Base-by-base conservation (phyloP, 1,139 yeast species). In the Scheffersomyces stambukii region DNA sequence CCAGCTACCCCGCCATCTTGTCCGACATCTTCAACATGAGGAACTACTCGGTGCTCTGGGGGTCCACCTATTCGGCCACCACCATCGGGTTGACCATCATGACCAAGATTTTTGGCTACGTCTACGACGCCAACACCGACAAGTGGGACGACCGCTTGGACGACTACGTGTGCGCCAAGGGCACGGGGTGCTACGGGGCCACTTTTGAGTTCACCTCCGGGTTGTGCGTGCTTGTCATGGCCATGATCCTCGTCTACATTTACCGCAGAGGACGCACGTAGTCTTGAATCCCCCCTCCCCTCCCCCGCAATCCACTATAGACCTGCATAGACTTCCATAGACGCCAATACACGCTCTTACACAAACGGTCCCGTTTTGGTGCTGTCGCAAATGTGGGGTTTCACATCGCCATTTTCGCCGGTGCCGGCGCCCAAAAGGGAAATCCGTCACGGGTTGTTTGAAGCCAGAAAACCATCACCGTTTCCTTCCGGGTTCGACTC, bases 41-140 rank as follows among this genome's bases (percentile, higher is more conserved):
- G 11, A 70, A 77, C 21, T 84, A 83, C 50, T 79, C 88, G 30
- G 81, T 86, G 22, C 71, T 84, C 23, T 86, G 95, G 95, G 93
- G 95, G 0, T 48, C 79, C 16, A 59, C 80, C 41, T 77, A 81
- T 16, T 75, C 82, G 1, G 77, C 81, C 28, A 51, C 71, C 31
- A 55, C 73, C 45, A 43, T 57, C 29, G 65, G 65, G 0, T 47
- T 59, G 24, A 42, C 65, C 27, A 11, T 60, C 33, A 42, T 64
- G 61, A 54, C 73, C 38, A 54, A 60, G 46, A 33, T 67, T 35
- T 62, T 64, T 52, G 68, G 74, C 20, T 36, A 46, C 25, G 45
- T 58, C 9, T 67, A 67, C 36, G 75, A 69, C 38, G 24, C 31
- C 4, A 52, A 57, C 27, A 56, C 66, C 35, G 48, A 42, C 19